Evolutionary conservation across 305 asterid genomes (phyloP).

Genomic region (Solanum hybrid): DNA sequence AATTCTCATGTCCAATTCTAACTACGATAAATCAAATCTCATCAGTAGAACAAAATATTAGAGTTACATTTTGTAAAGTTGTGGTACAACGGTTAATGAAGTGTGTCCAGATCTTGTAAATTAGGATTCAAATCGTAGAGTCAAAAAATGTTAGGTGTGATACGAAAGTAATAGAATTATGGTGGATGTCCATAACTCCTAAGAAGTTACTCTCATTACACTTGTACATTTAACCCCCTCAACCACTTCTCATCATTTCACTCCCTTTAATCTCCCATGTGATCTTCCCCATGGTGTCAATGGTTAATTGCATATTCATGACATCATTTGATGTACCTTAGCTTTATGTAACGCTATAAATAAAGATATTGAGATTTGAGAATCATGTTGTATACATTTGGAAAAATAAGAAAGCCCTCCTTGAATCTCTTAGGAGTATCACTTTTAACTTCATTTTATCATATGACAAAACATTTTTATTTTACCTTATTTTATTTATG

Average conservation of each 20-base stretch:
- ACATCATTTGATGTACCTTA: not conserved
- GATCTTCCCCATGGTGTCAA: not conserved
- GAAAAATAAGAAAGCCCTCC: not conserved
- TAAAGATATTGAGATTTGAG: not conserved
- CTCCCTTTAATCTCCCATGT: not conserved
- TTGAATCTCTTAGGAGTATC: too few relatives aligned
- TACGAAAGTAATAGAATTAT: not conserved
- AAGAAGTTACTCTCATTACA: not conserved
- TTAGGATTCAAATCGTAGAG: not conserved
- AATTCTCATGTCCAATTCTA: not conserved
- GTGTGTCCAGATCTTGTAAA: too few relatives aligned
- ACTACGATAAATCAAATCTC: too few relatives aligned
- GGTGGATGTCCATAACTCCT: not conserved
- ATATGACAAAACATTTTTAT: too few relatives aligned
- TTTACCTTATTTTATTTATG: too few relatives aligned
- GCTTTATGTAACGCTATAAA: not conserved
- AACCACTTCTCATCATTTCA: too few relatives aligned
- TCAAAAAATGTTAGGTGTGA: not conserved
- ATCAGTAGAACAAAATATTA: too few relatives aligned
- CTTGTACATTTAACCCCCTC: too few relatives aligned
- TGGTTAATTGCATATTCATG: too few relatives aligned
- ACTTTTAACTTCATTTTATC: too few relatives aligned
- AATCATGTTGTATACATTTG: not conserved
- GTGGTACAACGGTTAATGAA: too few relatives aligned
- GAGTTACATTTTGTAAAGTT: not conserved